Evolutionary conservation across 306 rosid genomes (phyloP), one percentile per base, ranked within the genome.

Genomic region (Trifolium repens): DNA sequence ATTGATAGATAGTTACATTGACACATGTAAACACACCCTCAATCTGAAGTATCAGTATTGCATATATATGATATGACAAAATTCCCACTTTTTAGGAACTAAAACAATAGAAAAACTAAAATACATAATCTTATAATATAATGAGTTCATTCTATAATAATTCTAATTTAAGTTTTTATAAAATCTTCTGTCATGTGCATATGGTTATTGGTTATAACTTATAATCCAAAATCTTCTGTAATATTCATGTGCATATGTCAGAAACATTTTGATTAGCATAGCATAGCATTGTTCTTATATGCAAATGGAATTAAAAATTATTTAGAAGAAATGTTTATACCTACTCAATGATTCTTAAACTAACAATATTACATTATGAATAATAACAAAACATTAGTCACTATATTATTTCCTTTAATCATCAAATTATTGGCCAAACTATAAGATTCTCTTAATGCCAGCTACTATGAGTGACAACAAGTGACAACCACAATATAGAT

Each of bases 271-370:
- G 49, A 67, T 67, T 44, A 73, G 17, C 53, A 8, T 43, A 39
- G 69, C 55, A 47, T 19, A 55, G 74, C 57, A 73, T 1, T 55
- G 66, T 50, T 74, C 22, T 54, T 57, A 54, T 8, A 46, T 60
- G 27, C 53, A 68, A 61, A 40, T 40, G 72, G 67, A 61, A 69
- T 50, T 40, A 42, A 69, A 75, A 52, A 61, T 6, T 30, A 30
- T 27, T 74, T 60, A 9, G 17, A 66, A 58, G 66, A 75, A 83
- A 71, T 58, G 62, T 73, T 55, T 26, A 26, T 58, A 64, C 67
- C 67, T 12, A 69, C 52, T 44, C 47, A 66, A 68, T 79, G 83
- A 84, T 82, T 85, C 85, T 43, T 50, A 64, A 80, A 68, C 66
- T 74, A 60, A 26, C 65, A 73, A 61, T 32, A 30, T 32, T 24